Percentiles rank a stretch among this genome's conserved stretches.
Conservation (phyloP, 805 yeast genomes). For the Scheffersomyces amazonensis region DNA sequence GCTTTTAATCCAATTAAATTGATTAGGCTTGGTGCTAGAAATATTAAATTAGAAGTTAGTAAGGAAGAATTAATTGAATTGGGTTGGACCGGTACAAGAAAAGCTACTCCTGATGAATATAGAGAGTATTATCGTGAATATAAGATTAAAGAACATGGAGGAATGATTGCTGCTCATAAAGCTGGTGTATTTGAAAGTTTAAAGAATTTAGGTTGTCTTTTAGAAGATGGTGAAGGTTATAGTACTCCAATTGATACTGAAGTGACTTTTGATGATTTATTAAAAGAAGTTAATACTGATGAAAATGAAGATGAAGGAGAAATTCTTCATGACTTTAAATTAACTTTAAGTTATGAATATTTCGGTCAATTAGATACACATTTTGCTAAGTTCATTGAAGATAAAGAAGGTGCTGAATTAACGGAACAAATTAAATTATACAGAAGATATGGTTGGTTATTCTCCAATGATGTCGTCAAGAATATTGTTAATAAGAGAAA, state of each 20-base stretch:
- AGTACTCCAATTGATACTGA: slow-evolving; percentile 51
- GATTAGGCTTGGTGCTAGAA: slow-evolving; percentile 27
- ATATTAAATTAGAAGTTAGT: slow-evolving; percentile 31
- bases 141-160: slow-evolving; percentile 66
- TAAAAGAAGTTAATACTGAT: slow-evolving; percentile 30
- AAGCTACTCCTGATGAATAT: slow-evolving; percentile 68
- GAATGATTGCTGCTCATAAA: slow-evolving; percentile 71
- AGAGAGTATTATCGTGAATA: slow-evolving; percentile 63
- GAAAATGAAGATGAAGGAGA: slow-evolving; percentile 8
- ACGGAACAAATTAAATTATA: slow-evolving; percentile 53
- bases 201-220: slow-evolving; percentile 54
- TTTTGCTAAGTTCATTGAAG: slow-evolving; percentile 40
- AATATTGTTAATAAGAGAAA: slow-evolving; percentile 40
- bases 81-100: slow-evolving; percentile 96
- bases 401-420: slow-evolving; percentile 37
- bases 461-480: slow-evolving; percentile 39
- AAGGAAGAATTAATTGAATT: slow-evolving; percentile 57
- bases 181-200: slow-evolving; percentile 65
- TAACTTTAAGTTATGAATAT: slow-evolving; percentile 55
- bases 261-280: slow-evolving; percentile 11
- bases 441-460: slow-evolving; percentile 64
- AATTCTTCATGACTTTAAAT: slow-evolving; percentile 28
- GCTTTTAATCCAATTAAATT: slow-evolving; percentile 66
- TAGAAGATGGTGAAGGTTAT: slow-evolving; percentile 84
- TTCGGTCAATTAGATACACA: slow-evolving; percentile 48